Evolutionary conservation across 495 filamentous ascomycete species (phyloP).

Genomic region (Penicillium psychrofluorescens): DNA sequence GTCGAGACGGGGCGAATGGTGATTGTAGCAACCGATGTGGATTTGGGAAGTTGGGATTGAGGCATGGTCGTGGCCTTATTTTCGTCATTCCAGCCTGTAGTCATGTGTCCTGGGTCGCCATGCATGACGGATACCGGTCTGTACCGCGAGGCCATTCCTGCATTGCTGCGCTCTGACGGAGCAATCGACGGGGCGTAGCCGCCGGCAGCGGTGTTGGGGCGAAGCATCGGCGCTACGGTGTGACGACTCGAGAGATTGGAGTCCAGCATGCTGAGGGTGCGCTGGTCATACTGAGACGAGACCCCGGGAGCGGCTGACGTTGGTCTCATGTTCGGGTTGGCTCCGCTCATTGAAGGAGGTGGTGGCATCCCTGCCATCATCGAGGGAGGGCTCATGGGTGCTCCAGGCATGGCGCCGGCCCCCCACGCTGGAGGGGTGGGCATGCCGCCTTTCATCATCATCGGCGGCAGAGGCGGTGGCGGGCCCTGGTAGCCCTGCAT

Average conservation of each 20-base stretch:
- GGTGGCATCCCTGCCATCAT: conserved; percentile 2
- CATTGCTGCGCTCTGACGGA: conserved; percentile 88
- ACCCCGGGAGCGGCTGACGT: conserved; percentile 5
- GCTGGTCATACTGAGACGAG: conserved; percentile 29
- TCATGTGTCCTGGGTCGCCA: conserved; percentile 41
- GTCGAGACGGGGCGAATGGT: conserved; percentile 29
- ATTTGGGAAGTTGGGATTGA: conserved; percentile 26
- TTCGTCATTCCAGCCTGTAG: conserved; percentile 43
- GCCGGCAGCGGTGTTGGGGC: conserved; percentile 24
- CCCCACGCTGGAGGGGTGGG: conserved; percentile 10
- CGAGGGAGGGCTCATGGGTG: conserved; percentile 7
- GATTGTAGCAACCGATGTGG: conserved; percentile 28
- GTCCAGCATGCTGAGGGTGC: conserved; percentile 79
- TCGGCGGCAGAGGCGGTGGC: conserved; percentile 11
- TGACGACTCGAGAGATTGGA: conserved; percentile 55
- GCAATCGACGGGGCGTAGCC: conserved; percentile 72
- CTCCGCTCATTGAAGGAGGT: conserved; percentile 8
- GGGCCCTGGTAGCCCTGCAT: conserved; percentile 44
- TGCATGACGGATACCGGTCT: conserved; percentile 66
- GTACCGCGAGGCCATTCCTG: conserved; percentile 87
- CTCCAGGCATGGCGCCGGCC: conserved; percentile 3
- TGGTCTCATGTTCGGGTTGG: conserved; percentile 23
- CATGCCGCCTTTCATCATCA: conserved; percentile 15
- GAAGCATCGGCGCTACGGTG: conserved; percentile 25
- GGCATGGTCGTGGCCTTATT: too few relatives aligned